Conservation (phyloP, 768 basidiomycete species). For the Auriscalpium orientale region DNA sequence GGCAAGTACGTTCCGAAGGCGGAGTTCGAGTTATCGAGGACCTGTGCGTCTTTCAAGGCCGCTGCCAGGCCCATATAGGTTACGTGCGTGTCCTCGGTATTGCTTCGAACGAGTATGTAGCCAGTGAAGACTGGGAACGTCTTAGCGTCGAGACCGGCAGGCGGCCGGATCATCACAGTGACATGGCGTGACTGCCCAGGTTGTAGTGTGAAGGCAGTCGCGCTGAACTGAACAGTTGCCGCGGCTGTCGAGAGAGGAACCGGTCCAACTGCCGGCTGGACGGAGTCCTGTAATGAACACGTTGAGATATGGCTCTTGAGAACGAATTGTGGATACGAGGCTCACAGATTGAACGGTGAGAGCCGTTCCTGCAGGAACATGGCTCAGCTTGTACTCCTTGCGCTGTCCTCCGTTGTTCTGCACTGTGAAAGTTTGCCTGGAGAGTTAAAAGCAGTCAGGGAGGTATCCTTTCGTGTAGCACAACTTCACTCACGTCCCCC, state of each 20-base stretch:
- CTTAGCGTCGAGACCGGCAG: conserved; percentile 31
- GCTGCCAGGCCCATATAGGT: conserved; percentile 41
- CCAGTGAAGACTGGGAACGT: conserved; percentile 57
- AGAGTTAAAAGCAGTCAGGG: not conserved
- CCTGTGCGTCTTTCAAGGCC: conserved; percentile 37
- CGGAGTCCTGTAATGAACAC: conserved; percentile 25
- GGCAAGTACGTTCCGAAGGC: conserved; percentile 38
- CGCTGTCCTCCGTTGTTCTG: conserved; percentile 38
- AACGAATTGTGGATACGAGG: not conserved
- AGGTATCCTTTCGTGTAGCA: conserved; percentile 7
- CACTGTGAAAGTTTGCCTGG: conserved; percentile 43
- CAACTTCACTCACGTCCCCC: conserved; percentile 27
- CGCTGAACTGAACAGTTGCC: conserved; percentile 41
- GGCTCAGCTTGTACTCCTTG: conserved; percentile 40
- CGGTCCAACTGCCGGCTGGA: conserved; percentile 39
- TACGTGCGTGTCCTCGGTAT: conserved; percentile 31
- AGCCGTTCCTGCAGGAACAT: conserved; percentile 51
- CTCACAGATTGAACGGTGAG: conserved; percentile 36
- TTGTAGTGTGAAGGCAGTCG: conserved; percentile 34
- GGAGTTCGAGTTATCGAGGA: conserved; percentile 46
- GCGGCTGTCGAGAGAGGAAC: conserved; percentile 38
- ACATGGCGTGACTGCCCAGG: conserved; percentile 37
- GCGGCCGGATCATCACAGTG: conserved; percentile 38
- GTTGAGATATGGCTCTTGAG: not conserved
- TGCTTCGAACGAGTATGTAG: conserved; percentile 35